Conservation (phyloP, 2,329 filamentous ascomycete species). For the Dactylella cylindrospora region DNA sequence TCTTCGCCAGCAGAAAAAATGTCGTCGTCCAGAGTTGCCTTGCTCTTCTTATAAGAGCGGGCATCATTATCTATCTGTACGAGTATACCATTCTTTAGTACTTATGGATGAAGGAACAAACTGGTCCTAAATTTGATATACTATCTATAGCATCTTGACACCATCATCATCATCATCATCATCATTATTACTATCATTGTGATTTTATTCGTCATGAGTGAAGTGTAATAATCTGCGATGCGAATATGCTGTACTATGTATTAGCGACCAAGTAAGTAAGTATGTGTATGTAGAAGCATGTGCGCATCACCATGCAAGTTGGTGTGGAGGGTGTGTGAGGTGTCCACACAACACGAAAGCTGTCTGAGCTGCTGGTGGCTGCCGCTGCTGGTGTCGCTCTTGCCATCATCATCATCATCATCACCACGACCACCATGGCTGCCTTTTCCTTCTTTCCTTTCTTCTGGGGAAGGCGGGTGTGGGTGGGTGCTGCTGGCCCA, state of each 20-base stretch:
- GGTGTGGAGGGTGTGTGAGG: background rate
- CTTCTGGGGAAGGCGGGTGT: background rate
- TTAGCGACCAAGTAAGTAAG: too few species aligned
- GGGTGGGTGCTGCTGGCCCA: too few species aligned
- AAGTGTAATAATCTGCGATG: background rate
- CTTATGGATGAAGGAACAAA: too few species aligned
- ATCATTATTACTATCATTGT: too few species aligned
- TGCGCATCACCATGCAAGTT: background rate
- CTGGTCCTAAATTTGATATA: too few species aligned
- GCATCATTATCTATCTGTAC: too few species aligned
- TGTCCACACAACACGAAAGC: background rate
- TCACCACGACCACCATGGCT: background rate
- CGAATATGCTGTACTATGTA: too few species aligned
- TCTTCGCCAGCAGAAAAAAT: constrained; percentile 1
- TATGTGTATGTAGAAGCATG: background rate
- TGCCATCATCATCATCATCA: constrained; percentile 2
- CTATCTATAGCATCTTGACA: too few species aligned
- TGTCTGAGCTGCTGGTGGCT: too few species aligned
- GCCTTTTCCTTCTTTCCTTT: too few species aligned
- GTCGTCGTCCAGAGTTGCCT: background rate
- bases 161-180: constrained; percentile 11
- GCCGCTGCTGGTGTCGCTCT: background rate
- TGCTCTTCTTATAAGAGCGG: background rate
- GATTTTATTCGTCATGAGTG: background rate
- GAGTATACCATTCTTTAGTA: too few species aligned